Conservation (phyloP, 768 basidiomycete species). For the Boletus speciosus region DNA sequence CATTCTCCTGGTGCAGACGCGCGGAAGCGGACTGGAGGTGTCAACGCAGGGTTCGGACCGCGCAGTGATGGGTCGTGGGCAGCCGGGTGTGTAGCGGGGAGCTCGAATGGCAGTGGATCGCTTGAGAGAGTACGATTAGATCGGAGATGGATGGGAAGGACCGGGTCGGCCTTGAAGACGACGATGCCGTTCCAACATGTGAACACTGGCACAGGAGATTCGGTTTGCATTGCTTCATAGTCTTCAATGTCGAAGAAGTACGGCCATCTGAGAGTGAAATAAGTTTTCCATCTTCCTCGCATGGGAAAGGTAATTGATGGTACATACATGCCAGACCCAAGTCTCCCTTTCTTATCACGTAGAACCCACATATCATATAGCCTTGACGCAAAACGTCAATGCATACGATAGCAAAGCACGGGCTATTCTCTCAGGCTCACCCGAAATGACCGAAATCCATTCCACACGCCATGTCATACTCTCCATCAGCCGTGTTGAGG, state of each 20-base stretch:
- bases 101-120: slow-evolving; percentile 21
- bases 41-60: slow-evolving; percentile 19
- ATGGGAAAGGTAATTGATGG: accelerated
- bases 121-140: slow-evolving; percentile 36
- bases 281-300: background rate
- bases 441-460: slow-evolving; percentile 37
- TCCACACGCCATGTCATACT: slow-evolving; percentile 43
- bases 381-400: slow-evolving; percentile 4
- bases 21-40: slow-evolving; percentile 16
- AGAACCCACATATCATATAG: slow-evolving; percentile 24
- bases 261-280: slow-evolving; percentile 29
- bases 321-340: slow-evolving; percentile 15
- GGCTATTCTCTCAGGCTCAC: slow-evolving; percentile 20
- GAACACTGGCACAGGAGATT: slow-evolving; percentile 42
- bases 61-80: slow-evolving; percentile 4
- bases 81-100: slow-evolving; percentile 16
- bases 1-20: slow-evolving; percentile 16
- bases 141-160: slow-evolving; percentile 39
- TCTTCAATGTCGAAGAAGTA: slow-evolving; percentile 40
- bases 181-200: slow-evolving; percentile 47
- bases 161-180: slow-evolving; percentile 38
- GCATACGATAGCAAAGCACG: background rate
- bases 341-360: slow-evolving; percentile 18
- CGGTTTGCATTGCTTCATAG: slow-evolving; percentile 33
- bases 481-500: slow-evolving; percentile 34